These are phyloP conservation scores for Colletotrichum spinosum DNA, from an alignment of 2,329 filamentous ascomycete genomes.

Conservation along the genomic window DNA sequence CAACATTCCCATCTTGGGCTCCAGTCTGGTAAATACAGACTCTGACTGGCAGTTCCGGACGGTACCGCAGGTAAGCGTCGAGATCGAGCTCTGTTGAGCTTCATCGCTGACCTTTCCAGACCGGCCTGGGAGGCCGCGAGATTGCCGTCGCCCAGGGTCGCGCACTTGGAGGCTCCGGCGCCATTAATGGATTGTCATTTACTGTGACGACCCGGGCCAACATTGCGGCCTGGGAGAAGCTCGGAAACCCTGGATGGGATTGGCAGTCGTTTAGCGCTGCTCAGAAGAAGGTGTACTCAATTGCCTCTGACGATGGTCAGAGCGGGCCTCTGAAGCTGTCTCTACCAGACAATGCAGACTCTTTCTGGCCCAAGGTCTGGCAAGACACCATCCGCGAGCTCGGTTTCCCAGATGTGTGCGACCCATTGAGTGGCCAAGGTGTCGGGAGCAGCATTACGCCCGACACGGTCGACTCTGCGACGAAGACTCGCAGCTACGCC, in stretches of 20 bases:
- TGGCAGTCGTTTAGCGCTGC: slow-evolving; percentile 39
- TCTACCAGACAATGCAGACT: slow-evolving; percentile 34
- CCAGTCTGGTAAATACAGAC: slow-evolving; percentile 41
- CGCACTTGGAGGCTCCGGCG: slow-evolving; percentile 44
- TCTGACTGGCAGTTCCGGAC: slow-evolving; percentile 43
- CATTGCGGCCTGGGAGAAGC: slow-evolving; percentile 43
- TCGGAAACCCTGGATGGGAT: slow-evolving; percentile 45
- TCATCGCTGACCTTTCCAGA: slow-evolving; percentile 21
- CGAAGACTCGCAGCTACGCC: slow-evolving; percentile 42
- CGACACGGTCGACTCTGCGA: slow-evolving; percentile 42
- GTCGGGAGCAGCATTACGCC: slow-evolving; percentile 36
- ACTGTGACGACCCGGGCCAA: slow-evolving; percentile 38
- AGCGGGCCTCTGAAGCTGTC: slow-evolving; percentile 36
- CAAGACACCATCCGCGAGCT: slow-evolving; percentile 39
- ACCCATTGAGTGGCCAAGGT: slow-evolving; percentile 41
- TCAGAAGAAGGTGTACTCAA: slow-evolving; percentile 34
- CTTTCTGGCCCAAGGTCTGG: slow-evolving; percentile 38
- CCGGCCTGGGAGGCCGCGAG: slow-evolving; percentile 36
- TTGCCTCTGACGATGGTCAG: slow-evolving; percentile 21
- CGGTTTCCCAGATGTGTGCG: slow-evolving; percentile 36
- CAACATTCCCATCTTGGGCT: slow-evolving; percentile 42
- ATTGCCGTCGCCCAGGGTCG: slow-evolving; percentile 40
- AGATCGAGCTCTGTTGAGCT: background rate
- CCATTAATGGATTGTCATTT: slow-evolving; percentile 44
- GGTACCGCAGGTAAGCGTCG: slow-evolving; percentile 39